These are phyloP conservation scores for Cercophora sp. DNA, from an alignment of 495 filamentous ascomycete species.

Conservation along the genomic window DNA sequence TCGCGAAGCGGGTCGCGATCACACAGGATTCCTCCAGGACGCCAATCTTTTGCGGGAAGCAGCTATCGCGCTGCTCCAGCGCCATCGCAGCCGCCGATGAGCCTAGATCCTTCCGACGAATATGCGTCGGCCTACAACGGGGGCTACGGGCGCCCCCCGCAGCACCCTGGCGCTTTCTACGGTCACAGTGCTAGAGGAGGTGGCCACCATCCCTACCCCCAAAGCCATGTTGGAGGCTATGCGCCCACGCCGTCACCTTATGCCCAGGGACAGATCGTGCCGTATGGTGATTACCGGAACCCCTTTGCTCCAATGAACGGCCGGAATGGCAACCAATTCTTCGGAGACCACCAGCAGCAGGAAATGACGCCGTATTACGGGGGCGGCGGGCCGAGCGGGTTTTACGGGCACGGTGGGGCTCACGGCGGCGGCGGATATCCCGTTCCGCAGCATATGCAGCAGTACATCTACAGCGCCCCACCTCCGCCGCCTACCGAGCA, in stretches of 20 bases:
- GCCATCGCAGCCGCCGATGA: slow-evolving; percentile 41
- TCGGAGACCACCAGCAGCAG: slow-evolving; percentile 30
- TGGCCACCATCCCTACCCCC: slow-evolving; percentile 29
- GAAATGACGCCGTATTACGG: slow-evolving; percentile 36
- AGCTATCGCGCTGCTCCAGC: slow-evolving; percentile 28
- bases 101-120: slow-evolving; percentile 44
- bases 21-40: slow-evolving; percentile 34
- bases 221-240: slow-evolving; percentile 42
- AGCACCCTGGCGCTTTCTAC: slow-evolving; percentile 31
- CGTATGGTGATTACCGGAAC: slow-evolving; percentile 39
- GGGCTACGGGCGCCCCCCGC: slow-evolving; percentile 31
- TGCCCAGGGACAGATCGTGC: slow-evolving; percentile 39
- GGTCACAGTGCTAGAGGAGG: slow-evolving; percentile 34
- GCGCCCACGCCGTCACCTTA: slow-evolving; percentile 25
- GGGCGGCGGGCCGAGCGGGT: slow-evolving; percentile 16
- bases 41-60: slow-evolving; percentile 27
- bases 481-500: slow-evolving; percentile 46
- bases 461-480: slow-evolving; percentile 37
- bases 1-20: slow-evolving; percentile 34
- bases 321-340: slow-evolving; percentile 32
- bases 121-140: slow-evolving; percentile 31
- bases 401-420: slow-evolving; percentile 11
- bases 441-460: slow-evolving; percentile 36
- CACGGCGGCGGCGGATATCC: slow-evolving; percentile 27
- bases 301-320: slow-evolving; percentile 38